Conservation (phyloP, 345 rosid species). For the Syzygium aqueum region DNA sequence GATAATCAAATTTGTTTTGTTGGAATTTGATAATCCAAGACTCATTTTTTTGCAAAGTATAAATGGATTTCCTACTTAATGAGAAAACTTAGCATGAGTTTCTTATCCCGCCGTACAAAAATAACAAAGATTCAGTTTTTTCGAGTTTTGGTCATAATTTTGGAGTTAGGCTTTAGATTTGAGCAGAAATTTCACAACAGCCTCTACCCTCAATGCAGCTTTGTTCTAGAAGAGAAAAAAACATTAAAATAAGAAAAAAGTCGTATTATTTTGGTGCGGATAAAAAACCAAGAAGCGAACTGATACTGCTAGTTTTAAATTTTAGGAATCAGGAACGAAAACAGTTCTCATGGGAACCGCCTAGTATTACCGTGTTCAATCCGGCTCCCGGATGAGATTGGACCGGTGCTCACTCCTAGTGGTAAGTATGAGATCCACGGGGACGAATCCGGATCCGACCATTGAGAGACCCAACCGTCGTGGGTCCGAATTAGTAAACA, state of each 20-base stretch:
- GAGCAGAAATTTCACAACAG: neutral
- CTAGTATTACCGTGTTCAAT: neutral
- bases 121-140: too few species aligned
- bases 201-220: neutral
- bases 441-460: too few species aligned
- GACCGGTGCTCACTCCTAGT: too few species aligned
- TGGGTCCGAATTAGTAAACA: neutral
- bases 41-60: neutral
- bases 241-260: neutral
- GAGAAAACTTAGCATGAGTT: neutral
- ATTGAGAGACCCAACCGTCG: neutral
- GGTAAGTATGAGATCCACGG: too few species aligned
- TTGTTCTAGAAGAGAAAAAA: neutral
- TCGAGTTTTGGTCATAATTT: neutral
- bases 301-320: too few species aligned
- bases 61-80: neutral
- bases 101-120: accelerated
- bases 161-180: neutral
- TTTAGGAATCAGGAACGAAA: neutral
- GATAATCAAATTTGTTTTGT: neutral
- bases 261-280: accelerated
- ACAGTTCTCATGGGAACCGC: neutral
- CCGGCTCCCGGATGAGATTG: neutral
- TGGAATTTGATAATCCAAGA: neutral
- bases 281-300: neutral